Base-by-base conservation (phyloP, 305 asterid species). In the Fraxinus ornus region DNA sequence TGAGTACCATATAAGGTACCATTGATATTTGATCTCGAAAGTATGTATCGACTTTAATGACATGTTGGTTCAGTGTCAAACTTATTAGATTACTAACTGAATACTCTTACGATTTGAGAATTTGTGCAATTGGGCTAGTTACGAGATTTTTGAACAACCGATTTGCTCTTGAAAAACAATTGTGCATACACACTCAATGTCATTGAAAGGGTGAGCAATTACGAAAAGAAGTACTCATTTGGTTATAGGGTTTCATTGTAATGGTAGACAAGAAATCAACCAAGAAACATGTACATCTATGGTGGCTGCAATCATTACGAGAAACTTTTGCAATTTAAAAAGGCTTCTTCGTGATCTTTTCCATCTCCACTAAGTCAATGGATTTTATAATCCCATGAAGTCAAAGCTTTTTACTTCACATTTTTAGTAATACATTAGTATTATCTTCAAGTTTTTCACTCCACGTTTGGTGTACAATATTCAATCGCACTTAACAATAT, bases 261-360 rank as follows among this genome's bases (percentile, higher is more conserved):
- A 68, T 68, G 75, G 75, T 17, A 30, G 75, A 68, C 75, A 68
- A 68, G 75, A 68, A 28, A 68, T 68, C 75, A 68, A 68, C 75
- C 37, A 28, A 30, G 75, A 30, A 68, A 68, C 39, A 68, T 68
- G 21, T 24, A 22, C 26, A 26, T 10, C 32, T 15, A 64, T 64
- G 75, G 39, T 68, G 75, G 75, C 37, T 68, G 39, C 75, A 68
- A 68, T 68, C 75, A 68, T 13, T 28, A 9, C 28, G 7, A 68
- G 37, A 33, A 68, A 68, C 75, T 28, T 68, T 68, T 28, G 39
- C 37, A 13, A 12, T 30, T 68, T 30, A 28, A 68, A 68, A 68
- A 4, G 39, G 39, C 33, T 68, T 68, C 37, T 68, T 12, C 21
- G 21, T 30, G 13, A 68, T 68, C 39, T 13, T 68, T 68, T 68